These are phyloP conservation scores for Excoecaria cochinchinensis DNA, from an alignment of 345 rosid genomes.

Conservation along the genomic window DNA sequence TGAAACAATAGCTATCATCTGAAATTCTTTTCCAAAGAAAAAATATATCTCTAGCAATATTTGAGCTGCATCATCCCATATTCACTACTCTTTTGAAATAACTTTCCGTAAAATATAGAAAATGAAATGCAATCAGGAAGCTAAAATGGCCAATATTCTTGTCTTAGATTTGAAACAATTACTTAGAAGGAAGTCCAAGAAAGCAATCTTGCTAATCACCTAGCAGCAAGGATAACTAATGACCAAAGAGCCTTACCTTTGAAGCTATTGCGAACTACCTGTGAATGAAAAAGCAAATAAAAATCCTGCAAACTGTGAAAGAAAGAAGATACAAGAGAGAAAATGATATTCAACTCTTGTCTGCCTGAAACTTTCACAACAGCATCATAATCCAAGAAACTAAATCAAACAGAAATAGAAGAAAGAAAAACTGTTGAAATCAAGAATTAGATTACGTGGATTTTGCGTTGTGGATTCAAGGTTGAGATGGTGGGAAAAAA, in stretches of 20 bases:
- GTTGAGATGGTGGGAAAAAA: not conserved
- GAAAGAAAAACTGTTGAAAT: not conserved
- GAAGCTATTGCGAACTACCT: slow-evolving; percentile 23
- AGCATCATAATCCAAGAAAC: not conserved
- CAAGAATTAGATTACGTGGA: too few relatives aligned
- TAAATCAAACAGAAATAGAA: not conserved
- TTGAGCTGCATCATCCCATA: not conserved
- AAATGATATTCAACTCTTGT: not conserved
- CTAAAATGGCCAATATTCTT: not conserved
- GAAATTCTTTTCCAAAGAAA: not conserved
- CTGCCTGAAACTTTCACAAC: not conserved
- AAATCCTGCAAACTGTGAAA: slow-evolving; percentile 9
- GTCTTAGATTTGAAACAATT: not conserved
- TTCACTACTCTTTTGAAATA: not conserved
- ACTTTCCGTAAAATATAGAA: too few relatives aligned
- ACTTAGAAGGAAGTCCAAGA: not conserved
- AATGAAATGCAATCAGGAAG: too few relatives aligned
- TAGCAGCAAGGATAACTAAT: not conserved
- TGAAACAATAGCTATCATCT: not conserved
- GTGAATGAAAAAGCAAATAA: slow-evolving; percentile 16
- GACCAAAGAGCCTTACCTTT: slow-evolving; percentile 17
- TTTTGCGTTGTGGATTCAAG: not conserved
- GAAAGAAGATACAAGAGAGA: not conserved
- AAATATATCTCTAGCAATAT: not conserved
- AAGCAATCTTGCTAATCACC: not conserved